A percentile compares a stretch with the other conserved stretches of the same genome.
These are phyloP conservation scores for Lumnitzera littorea DNA, from an alignment of 345 rosid genomes.

Conservation along the genomic window DNA sequence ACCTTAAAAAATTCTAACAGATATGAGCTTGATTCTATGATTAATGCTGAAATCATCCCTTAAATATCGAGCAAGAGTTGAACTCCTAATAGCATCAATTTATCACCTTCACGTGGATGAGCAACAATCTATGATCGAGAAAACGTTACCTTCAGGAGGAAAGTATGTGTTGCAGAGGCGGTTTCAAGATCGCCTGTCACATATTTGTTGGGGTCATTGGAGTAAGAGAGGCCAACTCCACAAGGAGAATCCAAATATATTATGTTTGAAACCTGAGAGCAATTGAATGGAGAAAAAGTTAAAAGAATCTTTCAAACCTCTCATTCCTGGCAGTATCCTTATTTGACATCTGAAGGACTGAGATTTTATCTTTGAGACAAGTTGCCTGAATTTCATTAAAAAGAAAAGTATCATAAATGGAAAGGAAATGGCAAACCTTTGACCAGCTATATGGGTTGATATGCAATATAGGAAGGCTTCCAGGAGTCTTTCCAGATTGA, in stretches of 20 bases:
- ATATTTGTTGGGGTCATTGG: conserved; percentile 47
- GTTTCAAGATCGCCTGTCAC: conserved; percentile 50
- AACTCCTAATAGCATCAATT: too few relatives aligned
- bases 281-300: background rate
- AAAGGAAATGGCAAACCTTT: conserved; percentile 41
- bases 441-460: conserved; percentile 87
- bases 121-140: too few relatives aligned
- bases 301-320: background rate
- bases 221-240: conserved; percentile 80
- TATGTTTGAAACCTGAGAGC: conserved; percentile 56
- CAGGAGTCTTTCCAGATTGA: conserved; percentile 26
- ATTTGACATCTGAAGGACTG: background rate
- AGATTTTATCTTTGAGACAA: background rate
- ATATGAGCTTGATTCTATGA: too few relatives aligned
- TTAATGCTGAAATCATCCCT: too few relatives aligned
- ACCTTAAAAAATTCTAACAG: too few relatives aligned
- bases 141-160: conserved; percentile 55
- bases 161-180: conserved; percentile 54
- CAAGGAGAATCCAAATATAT: conserved; percentile 81
- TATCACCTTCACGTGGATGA: background rate
- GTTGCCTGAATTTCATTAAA: background rate
- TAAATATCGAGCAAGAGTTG: too few relatives aligned
- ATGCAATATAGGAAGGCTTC: conserved; percentile 39
- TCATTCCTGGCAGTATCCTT: too few relatives aligned
- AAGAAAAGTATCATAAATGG: background rate